These are phyloP conservation scores for Mitragyna speciosa DNA, from an alignment of 257 asterid species.

Conservation along the genomic window DNA sequence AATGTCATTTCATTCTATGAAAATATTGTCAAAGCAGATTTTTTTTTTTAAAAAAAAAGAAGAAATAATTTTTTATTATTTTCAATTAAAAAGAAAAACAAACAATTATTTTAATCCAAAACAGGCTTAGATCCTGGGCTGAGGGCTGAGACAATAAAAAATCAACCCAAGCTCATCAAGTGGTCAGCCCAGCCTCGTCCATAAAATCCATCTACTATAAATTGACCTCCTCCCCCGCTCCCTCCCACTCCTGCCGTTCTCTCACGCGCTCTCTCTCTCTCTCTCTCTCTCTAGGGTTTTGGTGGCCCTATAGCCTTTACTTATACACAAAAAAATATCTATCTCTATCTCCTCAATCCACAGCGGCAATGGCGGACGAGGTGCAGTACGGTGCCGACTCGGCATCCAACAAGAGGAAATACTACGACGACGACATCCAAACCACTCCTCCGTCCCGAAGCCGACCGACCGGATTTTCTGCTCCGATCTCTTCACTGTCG, in stretches of 20 bases:
- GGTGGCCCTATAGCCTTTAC: neutral
- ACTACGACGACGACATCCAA: slow-evolving; percentile 68
- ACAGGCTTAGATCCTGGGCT: no score
- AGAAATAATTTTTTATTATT: no score
- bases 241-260: neutral
- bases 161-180: no score
- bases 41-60: no score
- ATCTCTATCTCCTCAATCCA: neutral
- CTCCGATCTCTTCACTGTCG: slow-evolving; percentile 46
- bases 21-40: no score
- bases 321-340: neutral
- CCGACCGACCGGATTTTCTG: slow-evolving; percentile 69
- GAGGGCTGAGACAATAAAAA: no score
- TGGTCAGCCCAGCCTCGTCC: neutral
- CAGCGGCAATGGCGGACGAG: slow-evolving; percentile 59
- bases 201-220: neutral
- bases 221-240: neutral
- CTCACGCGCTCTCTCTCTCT: slow-evolving; percentile 9
- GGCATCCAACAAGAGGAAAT: slow-evolving; percentile 52
- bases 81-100: no score
- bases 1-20: no score
- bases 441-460: slow-evolving; percentile 64
- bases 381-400: slow-evolving; percentile 45
- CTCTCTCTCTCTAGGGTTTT: slow-evolving; percentile 26
- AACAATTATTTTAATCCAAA: no score